phyloP scores from a whole-genome alignment of 2,329 filamentous ascomycete species.

The Corniculantispora saksenae region DNA sequence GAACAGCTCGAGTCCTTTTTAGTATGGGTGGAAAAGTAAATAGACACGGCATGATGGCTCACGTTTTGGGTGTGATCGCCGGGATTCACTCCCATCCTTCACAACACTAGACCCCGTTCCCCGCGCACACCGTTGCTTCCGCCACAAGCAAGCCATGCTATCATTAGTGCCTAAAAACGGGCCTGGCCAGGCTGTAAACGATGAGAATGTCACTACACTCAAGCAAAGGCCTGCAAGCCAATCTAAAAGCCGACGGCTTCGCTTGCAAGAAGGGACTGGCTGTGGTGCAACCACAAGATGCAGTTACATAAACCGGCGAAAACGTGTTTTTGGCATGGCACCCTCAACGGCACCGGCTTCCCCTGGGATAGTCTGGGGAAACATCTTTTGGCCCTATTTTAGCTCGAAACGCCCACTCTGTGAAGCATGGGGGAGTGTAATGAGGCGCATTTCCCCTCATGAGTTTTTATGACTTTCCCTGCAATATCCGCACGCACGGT shows the following conservation, averaged over 20 bases:
- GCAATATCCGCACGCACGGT: slow-evolving; percentile 8
- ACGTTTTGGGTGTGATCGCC: slow-evolving; percentile 5
- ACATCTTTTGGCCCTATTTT: neutral
- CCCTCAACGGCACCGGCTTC: neutral
- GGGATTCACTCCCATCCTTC: neutral
- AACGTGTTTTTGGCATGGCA: neutral
- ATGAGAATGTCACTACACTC: neutral
- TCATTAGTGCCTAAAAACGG: slow-evolving; percentile 11
- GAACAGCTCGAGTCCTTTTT: neutral
- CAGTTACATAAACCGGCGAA: neutral
- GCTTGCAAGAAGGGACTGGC: neutral
- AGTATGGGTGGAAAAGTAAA: neutral
- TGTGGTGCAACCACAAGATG: neutral
- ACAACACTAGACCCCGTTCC: slow-evolving; percentile 10
- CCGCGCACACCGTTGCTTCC: slow-evolving; percentile 14
- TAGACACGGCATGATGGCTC: neutral
- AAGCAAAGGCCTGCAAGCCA: neutral
- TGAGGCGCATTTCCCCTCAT: neutral
- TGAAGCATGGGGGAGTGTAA: neutral
- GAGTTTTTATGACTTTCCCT: neutral
- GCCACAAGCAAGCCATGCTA: slow-evolving; percentile 14
- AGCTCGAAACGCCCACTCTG: neutral
- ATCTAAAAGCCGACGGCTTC: neutral
- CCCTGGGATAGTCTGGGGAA: neutral
- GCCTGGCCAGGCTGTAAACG: neutral